Conservation (phyloP, 306 rosid species). For the Vigna mungo region DNA sequence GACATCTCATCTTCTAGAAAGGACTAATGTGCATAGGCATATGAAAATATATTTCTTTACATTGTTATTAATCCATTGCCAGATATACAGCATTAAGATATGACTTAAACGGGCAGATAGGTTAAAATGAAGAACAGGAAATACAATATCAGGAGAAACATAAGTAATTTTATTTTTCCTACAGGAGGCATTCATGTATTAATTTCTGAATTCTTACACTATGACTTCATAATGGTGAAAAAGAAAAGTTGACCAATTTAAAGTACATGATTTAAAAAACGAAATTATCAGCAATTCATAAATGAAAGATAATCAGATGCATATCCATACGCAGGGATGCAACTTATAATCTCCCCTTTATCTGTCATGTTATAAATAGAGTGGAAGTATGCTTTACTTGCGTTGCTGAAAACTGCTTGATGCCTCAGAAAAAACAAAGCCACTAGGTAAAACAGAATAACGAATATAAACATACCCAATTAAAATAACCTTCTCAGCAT, state of each 20-base stretch:
- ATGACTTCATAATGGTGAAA: constrained; percentile 7
- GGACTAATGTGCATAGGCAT: not conserved
- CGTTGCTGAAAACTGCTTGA: constrained; percentile 9
- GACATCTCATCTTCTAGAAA: constrained; percentile 38
- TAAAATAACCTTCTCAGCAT: constrained; percentile 78
- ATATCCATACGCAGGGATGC: constrained; percentile 24
- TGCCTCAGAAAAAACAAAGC: constrained; percentile 28
- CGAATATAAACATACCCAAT: constrained; percentile 71
- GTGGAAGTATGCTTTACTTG: constrained; percentile 2
- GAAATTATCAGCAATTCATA: constrained; percentile 8
- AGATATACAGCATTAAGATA: constrained; percentile 15
- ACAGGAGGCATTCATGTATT: constrained; percentile 2
- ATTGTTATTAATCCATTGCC: not conserved
- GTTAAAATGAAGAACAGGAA: not conserved
- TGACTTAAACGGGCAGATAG: constrained; percentile 13
- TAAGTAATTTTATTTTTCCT: constrained; percentile 21
- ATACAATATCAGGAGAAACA: constrained; percentile 1
- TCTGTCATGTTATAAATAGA: not conserved
- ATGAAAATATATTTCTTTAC: constrained; percentile 24
- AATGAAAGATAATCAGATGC: constrained; percentile 10
- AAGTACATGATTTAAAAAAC: constrained; percentile 21
- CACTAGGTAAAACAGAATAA: constrained; percentile 23
- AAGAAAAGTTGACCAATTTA: constrained; percentile 25
- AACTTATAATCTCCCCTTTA: constrained; percentile 20
- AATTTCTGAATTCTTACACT: constrained; percentile 16